phyloP scores from a whole-genome alignment of 1,284 basidiomycete species.

The Trametes sp. region DNA sequence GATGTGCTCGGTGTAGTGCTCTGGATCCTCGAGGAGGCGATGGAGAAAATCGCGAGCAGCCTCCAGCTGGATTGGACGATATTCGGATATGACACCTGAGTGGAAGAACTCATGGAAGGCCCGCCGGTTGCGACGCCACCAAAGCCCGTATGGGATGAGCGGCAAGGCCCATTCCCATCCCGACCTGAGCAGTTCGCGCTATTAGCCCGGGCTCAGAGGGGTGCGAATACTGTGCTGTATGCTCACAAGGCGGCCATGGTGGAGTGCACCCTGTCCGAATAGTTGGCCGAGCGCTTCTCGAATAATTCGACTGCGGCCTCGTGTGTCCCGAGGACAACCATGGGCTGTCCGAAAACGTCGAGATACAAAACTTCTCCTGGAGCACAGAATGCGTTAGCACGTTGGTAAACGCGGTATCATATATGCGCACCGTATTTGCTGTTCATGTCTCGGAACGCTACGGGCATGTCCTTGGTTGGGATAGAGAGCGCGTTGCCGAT shows the following conservation, averaged over 20 bases:
- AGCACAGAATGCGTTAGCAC: too few species aligned
- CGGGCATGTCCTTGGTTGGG: not conserved
- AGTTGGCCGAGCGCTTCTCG: constrained; percentile 48
- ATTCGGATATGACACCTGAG: not conserved
- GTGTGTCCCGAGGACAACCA: constrained; percentile 26
- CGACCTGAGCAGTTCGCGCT: not conserved
- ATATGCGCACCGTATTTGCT: not conserved
- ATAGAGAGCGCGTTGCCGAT: constrained; percentile 1
- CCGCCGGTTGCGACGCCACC: constrained; percentile 15
- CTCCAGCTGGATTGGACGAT: constrained; percentile 15
- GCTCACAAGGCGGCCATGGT: constrained; percentile 22
- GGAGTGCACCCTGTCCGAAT: constrained; percentile 22
- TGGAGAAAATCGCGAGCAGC: constrained; percentile 13
- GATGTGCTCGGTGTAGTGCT: constrained; percentile 16
- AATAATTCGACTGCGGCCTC: constrained; percentile 46
- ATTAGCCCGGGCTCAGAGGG: not conserved
- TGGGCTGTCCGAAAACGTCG: constrained; percentile 18
- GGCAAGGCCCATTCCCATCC: constrained; percentile 17
- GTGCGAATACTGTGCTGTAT: not conserved
- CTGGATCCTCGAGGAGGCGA: constrained; percentile 6
- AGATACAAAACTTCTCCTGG: constrained; percentile 26
- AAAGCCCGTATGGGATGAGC: constrained; percentile 10
- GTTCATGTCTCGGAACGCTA: not conserved
- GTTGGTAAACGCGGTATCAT: not conserved
- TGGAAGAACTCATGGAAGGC: constrained; percentile 22